A percentile compares a stretch with the other conserved stretches of the same genome.
Evolutionary conservation across 352 stramenopile genomes (phyloP).

Genomic region (Phytophthora ramorum): DNA sequence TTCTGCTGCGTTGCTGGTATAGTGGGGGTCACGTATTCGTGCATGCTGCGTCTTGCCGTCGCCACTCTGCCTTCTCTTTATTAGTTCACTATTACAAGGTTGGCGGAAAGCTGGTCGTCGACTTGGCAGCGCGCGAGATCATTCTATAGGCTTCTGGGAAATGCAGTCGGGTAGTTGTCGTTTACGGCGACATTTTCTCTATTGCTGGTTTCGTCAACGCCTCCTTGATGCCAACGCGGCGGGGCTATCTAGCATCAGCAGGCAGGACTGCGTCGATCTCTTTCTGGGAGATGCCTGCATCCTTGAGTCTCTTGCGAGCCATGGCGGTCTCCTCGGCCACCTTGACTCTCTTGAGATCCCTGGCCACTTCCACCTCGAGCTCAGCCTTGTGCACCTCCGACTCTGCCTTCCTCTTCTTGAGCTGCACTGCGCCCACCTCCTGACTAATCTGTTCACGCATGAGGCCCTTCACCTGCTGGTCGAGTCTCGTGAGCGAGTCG

Average conservation of each 20-base stretch:
- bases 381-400: constrained; percentile 40
- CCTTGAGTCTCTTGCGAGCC: constrained; percentile 38
- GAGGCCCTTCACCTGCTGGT: constrained; percentile 37
- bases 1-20: not conserved
- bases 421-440: constrained; percentile 18
- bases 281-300: constrained; percentile 38
- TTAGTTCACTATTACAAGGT: constrained; percentile 37
- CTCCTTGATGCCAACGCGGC: not conserved
- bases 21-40: not conserved
- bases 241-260: constrained; percentile 25
- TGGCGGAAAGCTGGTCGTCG: constrained; percentile 16
- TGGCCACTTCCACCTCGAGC: constrained; percentile 35
- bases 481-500: constrained; percentile 31
- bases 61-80: constrained; percentile 24
- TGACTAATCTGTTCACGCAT: constrained; percentile 29
- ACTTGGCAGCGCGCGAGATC: not conserved
- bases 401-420: constrained; percentile 39
- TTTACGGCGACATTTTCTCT: not conserved
- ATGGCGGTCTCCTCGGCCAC: constrained; percentile 39
- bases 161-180: not conserved
- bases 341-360: constrained; percentile 41
- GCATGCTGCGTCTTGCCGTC: constrained; percentile 1
- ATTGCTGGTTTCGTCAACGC: not conserved
- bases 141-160: not conserved
- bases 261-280: constrained; percentile 41